Evolutionary conservation across 805 yeast genomes (phyloP), one percentile per base, ranked within the genome.

Genomic region (Babjeviella inositovora): DNA sequence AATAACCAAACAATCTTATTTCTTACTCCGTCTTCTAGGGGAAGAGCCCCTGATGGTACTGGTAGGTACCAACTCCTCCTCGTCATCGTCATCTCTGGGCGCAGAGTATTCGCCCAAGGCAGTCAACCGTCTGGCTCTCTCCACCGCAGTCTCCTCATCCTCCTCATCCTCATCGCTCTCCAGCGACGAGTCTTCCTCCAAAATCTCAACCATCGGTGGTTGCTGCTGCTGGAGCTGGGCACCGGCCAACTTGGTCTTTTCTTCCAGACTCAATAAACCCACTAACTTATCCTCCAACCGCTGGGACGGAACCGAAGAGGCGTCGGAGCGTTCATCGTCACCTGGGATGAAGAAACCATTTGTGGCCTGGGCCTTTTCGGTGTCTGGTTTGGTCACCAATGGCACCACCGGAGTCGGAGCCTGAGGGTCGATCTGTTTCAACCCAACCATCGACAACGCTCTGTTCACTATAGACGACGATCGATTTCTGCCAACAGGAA

Each of bases 71-170:
- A 29, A 45, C 13, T 53, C 62, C 33, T 66, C 72, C 26, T 66
- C 72, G 34, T 64, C 69, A 23, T 54, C 58, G 9, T 47, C 50
- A 23, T 50, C 41, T 28, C 62, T 50, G 14, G 50, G 45, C 4
- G 49, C 53, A 6, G 47, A 36, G 12, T 44, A 39, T 21, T 46
- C 43, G 3, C 74, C 73, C 29, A 67, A 45, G 1, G 74, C 74
- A 5, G 65, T 62, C 26, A 76, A 43, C 28, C 85, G 57, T 35
- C 85, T 61, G 18, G 54, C 52, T 27, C 65, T 59, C 41, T 76
- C 85, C 13, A 70, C 66, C n/a, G 57, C 73, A 0, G 82, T 72
- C 40, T 75, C 85, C 3, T 44, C 47, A 13, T 32, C 26, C 11
- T 19, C 30, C 13, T 31, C 33, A 3, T 33, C 40, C 7, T 37